Base-by-base conservation (phyloP, 1,284 basidiomycete genomes). In the Schizophyllum amplum region DNA sequence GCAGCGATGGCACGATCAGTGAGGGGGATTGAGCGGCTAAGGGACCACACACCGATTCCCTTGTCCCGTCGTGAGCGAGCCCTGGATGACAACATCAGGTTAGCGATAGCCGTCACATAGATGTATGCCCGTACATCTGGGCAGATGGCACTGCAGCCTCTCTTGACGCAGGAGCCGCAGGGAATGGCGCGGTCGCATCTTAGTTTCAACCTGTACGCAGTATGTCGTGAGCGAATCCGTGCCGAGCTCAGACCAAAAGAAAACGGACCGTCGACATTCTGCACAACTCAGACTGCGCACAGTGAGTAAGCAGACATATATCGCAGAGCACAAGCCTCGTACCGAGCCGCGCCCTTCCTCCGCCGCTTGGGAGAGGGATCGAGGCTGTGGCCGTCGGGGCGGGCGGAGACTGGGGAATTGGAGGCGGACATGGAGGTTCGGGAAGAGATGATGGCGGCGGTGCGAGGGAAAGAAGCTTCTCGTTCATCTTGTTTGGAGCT, bases 11-110 rank as follows among this genome's bases (percentile, higher is more conserved):
- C 55, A 53, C 57, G 42, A 23, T 23, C 33, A 42, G 9, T 54
- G 42, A 24, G n/a, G 24, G 7, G 25, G 50, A 53, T 65, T 48
- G 60, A 55, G 47, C 54, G 20, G 24, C 25, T 51, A 51, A 48
- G 52, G 51, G n/a, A 46, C 52, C 53, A 66, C 70, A 55, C 64
- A 87, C 87, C 87, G 81, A 75, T 90, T 90, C 24, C 87, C 87
- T 68, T 87, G 84, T 5, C 87, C 87, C 47, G 87, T 90, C 6
- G 87, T 90, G 51, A 90, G 72, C 23, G 87, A 87, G 53, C 87
- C 87, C 78, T 79, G 62, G 17, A 56, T 11, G 51, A 24, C 52
- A 24, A 55, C 47, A 26, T 59, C 13, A 55, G 48, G 51, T 54
- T 26, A 49, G 52, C 24, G 27, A 21, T 6, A 22, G 21, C 21